Evolutionary conservation across 768 basidiomycete genomes (phyloP).

Genomic region (Boletus patriciae): DNA sequence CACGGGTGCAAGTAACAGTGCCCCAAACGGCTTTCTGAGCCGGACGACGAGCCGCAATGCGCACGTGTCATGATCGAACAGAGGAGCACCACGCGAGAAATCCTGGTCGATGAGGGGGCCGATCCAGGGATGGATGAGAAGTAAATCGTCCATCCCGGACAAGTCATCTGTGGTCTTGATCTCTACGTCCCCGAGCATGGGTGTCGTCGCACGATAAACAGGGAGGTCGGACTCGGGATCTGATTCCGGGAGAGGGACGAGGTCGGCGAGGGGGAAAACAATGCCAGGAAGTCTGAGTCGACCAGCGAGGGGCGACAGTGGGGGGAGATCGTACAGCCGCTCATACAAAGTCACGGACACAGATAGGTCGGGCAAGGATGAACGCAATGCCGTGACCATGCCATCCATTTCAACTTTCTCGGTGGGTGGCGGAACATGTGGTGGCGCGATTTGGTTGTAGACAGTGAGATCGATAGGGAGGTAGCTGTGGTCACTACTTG

Average conservation of each 20-base stretch:
- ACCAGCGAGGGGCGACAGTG: background rate
- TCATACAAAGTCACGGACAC: background rate
- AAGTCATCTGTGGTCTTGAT: constrained; percentile 7
- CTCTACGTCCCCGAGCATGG: too few relatives aligned
- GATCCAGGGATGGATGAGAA: constrained; percentile 17
- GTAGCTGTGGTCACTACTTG: background rate
- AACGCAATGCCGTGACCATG: background rate
- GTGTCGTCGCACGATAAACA: too few relatives aligned
- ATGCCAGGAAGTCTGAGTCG: too few relatives aligned
- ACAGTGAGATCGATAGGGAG: too few relatives aligned
- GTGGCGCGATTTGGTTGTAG: background rate
- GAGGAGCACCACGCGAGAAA: background rate
- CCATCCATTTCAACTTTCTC: too few relatives aligned
- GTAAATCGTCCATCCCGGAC: background rate
- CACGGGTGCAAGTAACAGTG: background rate
- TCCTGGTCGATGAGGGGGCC: constrained; percentile 4
- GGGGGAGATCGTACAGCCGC: background rate
- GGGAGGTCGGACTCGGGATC: too few relatives aligned
- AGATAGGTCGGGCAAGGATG: background rate
- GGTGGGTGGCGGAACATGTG: too few relatives aligned
- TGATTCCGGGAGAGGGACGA: too few relatives aligned
- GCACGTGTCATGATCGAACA: background rate
- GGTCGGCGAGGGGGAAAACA: too few relatives aligned
- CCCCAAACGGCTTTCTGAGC: constrained; percentile 1
- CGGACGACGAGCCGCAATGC: constrained; percentile 6